Evolutionary conservation across 2,329 filamentous ascomycete species (phyloP).

Genomic region (Ophiosphaerella korrae): DNA sequence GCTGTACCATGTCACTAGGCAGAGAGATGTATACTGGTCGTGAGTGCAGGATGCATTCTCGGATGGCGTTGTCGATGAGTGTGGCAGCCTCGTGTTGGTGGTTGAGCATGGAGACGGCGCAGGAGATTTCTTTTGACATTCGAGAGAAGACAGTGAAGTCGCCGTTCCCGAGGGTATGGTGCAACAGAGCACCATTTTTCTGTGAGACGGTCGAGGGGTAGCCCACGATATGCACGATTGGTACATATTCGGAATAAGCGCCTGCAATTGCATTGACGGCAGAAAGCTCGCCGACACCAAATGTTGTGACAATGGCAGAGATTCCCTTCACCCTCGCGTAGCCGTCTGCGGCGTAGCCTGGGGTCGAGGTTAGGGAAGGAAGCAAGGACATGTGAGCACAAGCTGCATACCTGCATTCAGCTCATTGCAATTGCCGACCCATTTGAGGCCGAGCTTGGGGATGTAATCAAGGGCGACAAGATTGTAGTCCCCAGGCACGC

Average conservation of each 20-base stretch:
- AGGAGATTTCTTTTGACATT: conserved; percentile 76
- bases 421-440: conserved; percentile 68
- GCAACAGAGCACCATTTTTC: conserved; percentile 50
- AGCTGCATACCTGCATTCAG: conserved; percentile 58
- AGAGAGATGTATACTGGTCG: conserved; percentile 84
- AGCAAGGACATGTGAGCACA: neutral
- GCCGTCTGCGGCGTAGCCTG: conserved; percentile 55
- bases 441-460: conserved; percentile 58
- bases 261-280: conserved; percentile 56
- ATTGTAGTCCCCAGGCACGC: conserved; percentile 54
- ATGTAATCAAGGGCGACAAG: conserved; percentile 62
- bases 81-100: conserved; percentile 71
- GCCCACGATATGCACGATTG: conserved; percentile 55
- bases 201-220: conserved; percentile 50
- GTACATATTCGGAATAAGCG: conserved; percentile 54
- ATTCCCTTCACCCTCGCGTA: conserved; percentile 55
- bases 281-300: conserved; percentile 56
- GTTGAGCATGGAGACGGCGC: conserved; percentile 71
- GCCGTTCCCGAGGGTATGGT: conserved; percentile 58
- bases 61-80: conserved; percentile 78
- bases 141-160: conserved; percentile 83
- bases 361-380: conserved; percentile 1
- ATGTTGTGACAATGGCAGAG: conserved; percentile 54
- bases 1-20: conserved; percentile 78
- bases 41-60: conserved; percentile 73